A percentile compares a stretch with the other conserved stretches of the same genome.
Evolutionary conservation across 2,329 filamentous ascomycete species (phyloP).

Genomic region (Botrytis elliptica): DNA sequence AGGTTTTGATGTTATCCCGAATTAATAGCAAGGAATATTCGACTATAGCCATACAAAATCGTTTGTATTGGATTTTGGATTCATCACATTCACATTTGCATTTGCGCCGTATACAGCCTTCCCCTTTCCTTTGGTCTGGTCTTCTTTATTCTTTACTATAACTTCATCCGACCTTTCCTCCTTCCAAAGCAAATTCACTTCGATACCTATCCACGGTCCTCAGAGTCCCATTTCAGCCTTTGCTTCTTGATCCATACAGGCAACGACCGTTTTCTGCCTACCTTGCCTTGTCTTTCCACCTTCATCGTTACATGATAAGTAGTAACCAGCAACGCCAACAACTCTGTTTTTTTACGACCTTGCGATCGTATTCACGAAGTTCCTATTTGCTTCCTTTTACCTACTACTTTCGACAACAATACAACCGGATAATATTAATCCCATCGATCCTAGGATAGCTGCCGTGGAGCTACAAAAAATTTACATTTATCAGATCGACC

Average conservation of each 20-base stretch:
- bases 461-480: constrained; percentile 6
- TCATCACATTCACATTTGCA: not conserved
- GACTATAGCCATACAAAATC: not conserved
- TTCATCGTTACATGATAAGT: not conserved
- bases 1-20: constrained; percentile 7
- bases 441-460: constrained; percentile 8
- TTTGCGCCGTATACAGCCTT: not conserved
- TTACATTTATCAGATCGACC: constrained; percentile 18
- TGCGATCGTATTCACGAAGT: not conserved
- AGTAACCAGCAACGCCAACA: not conserved
- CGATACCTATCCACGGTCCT: constrained; percentile 8
- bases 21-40: not conserved
- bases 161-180: not conserved
- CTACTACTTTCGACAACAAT: constrained; percentile 1
- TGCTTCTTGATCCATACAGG: not conserved
- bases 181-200: constrained; percentile 1
- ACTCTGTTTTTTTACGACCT: constrained; percentile 12
- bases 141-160: not conserved
- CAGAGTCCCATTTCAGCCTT: constrained; percentile 6
- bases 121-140: constrained; percentile 4
- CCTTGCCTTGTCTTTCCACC: not conserved
- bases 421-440: constrained; percentile 18
- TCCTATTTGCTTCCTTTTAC: constrained; percentile 12
- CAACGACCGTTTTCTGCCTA: not conserved
- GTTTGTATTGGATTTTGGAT: not conserved